These are phyloP conservation scores for Smallanthus sonchifolius DNA, from an alignment of 129 eudicot species.

Conservation along the genomic window DNA sequence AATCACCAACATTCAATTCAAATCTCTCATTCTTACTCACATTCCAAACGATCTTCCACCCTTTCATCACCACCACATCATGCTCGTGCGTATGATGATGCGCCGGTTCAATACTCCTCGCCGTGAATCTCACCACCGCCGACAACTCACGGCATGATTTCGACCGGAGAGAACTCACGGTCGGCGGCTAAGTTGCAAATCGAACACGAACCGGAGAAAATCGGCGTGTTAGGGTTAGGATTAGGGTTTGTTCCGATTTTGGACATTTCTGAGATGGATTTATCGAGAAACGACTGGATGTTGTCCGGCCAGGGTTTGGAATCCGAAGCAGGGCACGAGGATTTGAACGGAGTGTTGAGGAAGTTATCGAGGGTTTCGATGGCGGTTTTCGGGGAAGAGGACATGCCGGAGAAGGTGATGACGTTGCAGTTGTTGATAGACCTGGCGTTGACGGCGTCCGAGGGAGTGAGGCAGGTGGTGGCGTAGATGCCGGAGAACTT, in stretches of 20 bases:
- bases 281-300: constrained; percentile 47
- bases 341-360: constrained; percentile 61
- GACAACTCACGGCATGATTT: constrained; percentile 66
- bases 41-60: constrained; percentile 81
- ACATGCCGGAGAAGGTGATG: constrained; percentile 68
- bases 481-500: constrained; percentile 88
- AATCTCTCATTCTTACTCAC: constrained; percentile 50
- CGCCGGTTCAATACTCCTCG: constrained; percentile 82
- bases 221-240: too few species aligned
- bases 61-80: constrained; percentile 73
- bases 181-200: constrained; percentile 36
- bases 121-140: constrained; percentile 62
- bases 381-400: constrained; percentile 51
- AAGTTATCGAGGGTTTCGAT: constrained; percentile 49
- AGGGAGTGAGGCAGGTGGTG: constrained; percentile 64
- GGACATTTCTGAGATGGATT: constrained; percentile 52
- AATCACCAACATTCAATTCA: constrained; percentile 66
- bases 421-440: constrained; percentile 85
- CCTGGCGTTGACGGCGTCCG: constrained; percentile 66
- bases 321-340: constrained; percentile 82
- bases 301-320: constrained; percentile 64
- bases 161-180: constrained; percentile 53
- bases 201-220: constrained; percentile 16
- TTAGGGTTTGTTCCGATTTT: constrained; percentile 36
- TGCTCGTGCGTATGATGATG: constrained; percentile 82